Evolutionary conservation across 495 filamentous ascomycete species (phyloP).

Genomic region (Penicillium atrosanguineum): DNA sequence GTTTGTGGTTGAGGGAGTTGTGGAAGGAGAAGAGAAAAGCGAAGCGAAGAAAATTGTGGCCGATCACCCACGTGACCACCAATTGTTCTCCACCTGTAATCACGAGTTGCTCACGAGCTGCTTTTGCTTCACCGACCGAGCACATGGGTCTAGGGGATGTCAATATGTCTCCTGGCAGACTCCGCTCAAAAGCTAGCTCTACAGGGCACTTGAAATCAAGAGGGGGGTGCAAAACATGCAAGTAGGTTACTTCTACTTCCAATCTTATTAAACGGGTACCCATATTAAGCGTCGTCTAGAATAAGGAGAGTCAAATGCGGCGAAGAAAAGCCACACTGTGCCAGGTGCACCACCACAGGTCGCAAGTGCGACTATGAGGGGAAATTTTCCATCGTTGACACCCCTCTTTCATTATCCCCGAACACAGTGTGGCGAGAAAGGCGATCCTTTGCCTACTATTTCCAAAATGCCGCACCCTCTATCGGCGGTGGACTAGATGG

Average conservation of each 20-base stretch:
- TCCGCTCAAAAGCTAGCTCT: neutral
- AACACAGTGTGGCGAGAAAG: constrained; percentile 35
- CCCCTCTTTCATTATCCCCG: constrained; percentile 21
- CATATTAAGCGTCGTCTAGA: constrained; percentile 20
- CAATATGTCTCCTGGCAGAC: neutral
- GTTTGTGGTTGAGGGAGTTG: constrained; percentile 3
- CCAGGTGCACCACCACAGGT: constrained; percentile 48
- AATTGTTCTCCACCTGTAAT: neutral
- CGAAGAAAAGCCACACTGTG: constrained; percentile 49
- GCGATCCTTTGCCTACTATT: constrained; percentile 42
- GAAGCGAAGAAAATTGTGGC: constrained; percentile 14
- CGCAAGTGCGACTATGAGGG: constrained; percentile 45
- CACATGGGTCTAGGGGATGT: neutral
- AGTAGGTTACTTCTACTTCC: constrained; percentile 19
- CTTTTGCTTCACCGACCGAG: neutral
- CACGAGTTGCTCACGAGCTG: neutral
- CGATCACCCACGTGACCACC: neutral
- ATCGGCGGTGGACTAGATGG: constrained; percentile 47
- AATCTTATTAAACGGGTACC: neutral
- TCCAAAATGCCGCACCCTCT: constrained; percentile 26
- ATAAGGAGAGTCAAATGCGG: constrained; percentile 57
- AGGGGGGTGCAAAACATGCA: constrained; percentile 43
- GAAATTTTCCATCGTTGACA: constrained; percentile 7
- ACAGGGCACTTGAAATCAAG: constrained; percentile 28
- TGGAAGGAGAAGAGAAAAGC: constrained; percentile 8